A percentile compares a stretch with the other conserved stretches of the same genome.
phyloP scores from a whole-genome alignment of 2,329 filamentous ascomycete species.

The Aspergillus niger region DNA sequence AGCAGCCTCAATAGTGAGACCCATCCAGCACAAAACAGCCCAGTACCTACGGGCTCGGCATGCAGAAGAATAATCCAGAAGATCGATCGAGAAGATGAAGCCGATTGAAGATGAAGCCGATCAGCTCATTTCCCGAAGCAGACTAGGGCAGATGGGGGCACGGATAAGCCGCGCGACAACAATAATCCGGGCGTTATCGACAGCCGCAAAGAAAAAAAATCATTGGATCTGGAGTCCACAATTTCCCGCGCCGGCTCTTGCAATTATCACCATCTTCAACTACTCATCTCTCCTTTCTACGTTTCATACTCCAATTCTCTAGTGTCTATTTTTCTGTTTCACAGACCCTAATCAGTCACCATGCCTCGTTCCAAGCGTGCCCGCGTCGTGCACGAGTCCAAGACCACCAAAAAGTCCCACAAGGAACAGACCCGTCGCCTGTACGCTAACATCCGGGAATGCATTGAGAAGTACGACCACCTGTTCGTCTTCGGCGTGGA shows the following conservation, averaged over 20 bases:
- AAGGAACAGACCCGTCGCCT: slow-evolving; percentile 86
- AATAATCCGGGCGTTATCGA: slow-evolving; percentile 43
- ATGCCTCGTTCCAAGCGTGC: slow-evolving; percentile 98
- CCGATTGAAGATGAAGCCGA: slow-evolving; percentile 10
- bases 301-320: not conserved
- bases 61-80: not conserved
- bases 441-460: slow-evolving; percentile 84
- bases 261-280: slow-evolving; percentile 5
- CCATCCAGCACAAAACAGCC: not conserved
- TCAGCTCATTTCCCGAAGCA: slow-evolving; percentile 37
- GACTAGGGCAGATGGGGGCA: slow-evolving; percentile 28
- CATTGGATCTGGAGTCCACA: slow-evolving; percentile 25
- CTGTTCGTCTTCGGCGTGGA: slow-evolving; percentile 92
- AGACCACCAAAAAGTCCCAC: slow-evolving; percentile 88
- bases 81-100: slow-evolving; percentile 6
- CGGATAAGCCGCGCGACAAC: slow-evolving; percentile 43
- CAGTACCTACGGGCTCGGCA: not conserved
- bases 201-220: slow-evolving; percentile 35
- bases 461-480: slow-evolving; percentile 80
- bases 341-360: slow-evolving; percentile 27
- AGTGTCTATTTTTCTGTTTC: not conserved
- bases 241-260: slow-evolving; percentile 21
- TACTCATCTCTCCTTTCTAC: not conserved
- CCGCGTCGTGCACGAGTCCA: slow-evolving; percentile 84
- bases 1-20: not conserved